Evolutionary conservation across 2,329 filamentous ascomycete species (phyloP), one percentile per base, ranked within the genome.

Genomic region (Cordyceps javanica): DNA sequence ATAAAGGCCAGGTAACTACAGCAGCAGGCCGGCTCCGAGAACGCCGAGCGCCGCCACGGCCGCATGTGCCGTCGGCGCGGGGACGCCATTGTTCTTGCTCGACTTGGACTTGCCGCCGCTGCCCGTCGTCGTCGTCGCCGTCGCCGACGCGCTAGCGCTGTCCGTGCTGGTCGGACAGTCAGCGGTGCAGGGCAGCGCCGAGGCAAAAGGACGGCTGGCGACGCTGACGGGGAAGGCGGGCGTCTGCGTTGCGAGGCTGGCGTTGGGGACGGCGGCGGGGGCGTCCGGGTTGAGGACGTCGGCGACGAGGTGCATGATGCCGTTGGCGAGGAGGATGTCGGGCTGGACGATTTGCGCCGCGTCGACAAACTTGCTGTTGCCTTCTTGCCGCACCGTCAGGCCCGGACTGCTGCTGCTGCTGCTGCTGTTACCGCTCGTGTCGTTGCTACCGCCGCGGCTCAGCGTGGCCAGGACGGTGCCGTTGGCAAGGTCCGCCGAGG

Each of bases 251-350:
- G 64, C 65, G 1, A 68, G 61, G 3, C 65, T 67, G 7, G 73
- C 70, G 48, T 79, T 69, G 0, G 76, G 77, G 19, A 62, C 60
- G 3, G 65, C 69, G 3, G 62, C 62, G 14, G 69, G 59, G 4
- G 66, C 70, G 38, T 75, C 66, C 1, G 76, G 77, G 64, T 77
- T 80, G 30, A 81, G 69, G 8, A 80, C 76, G 58, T 73, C 75
- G 65, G 86, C 82, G 57, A 85, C 74, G 45, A 85, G 72, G 66
- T 85, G 82, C 21, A 83, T 68, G 50, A 85, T 79, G 39, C 82
- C 82, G 63, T 84, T 84, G 57, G 78, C 76, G 46, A 82, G 67
- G 16, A 85, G 70, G 32, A 82, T 74, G 62, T 85, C 79, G 1
- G 77, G 71, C 60, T 75, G 70, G n/a, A 79, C 68, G 25, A 85